Evolutionary conservation across 2,329 filamentous ascomycete species (phyloP), one percentile per base, ranked within the genome.

Genomic region (Nothophoma quercina): DNA sequence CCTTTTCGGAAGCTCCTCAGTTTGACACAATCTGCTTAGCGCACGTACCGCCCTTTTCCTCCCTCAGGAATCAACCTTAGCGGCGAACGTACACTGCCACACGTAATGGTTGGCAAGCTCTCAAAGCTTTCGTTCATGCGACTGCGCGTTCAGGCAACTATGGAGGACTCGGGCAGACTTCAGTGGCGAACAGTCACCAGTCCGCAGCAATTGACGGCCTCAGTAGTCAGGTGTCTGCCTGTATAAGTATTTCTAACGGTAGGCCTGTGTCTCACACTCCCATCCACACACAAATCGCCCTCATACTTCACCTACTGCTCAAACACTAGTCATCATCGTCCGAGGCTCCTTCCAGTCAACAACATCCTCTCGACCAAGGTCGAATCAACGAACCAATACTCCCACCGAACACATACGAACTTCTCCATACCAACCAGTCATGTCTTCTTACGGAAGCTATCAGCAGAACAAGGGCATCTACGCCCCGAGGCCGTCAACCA

Each of bases 61-160:
- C 33, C 44, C 50, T 38, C 19, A 39, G 50, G 32, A 48, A 43
- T 39, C 25, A 22, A 48, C 13, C 26, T 43, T 38, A 25, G 39
- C 39, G 13, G 19, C 10, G 19, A 8, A 13, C 19, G 21, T 36
- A 53, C 50, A 53, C 50, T 48, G 50, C 50, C 50, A 53, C 43
- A 22, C 43, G 26, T 43, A 43, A 10, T 39, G 32, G 8, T 30
- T 42, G 8, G 32, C 38, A 53, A 32, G 50, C 25, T 35, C 13
- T 10, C n/a, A 36, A 26, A 22, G n/a, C 29, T 30, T 12, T 23
- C 9, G 19, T 44, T 33, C 38, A 48, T n/a, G 26, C 12, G 30
- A 38, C 33, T 53, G 43, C 38, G 35, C 22, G 6, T 19, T 29
- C 43, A 53, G 50, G 50, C 50, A 53, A 43, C 43, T 15, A 33